Conservation (phyloP, 352 stramenopile genomes). For the Pythium aristosporum region DNA sequence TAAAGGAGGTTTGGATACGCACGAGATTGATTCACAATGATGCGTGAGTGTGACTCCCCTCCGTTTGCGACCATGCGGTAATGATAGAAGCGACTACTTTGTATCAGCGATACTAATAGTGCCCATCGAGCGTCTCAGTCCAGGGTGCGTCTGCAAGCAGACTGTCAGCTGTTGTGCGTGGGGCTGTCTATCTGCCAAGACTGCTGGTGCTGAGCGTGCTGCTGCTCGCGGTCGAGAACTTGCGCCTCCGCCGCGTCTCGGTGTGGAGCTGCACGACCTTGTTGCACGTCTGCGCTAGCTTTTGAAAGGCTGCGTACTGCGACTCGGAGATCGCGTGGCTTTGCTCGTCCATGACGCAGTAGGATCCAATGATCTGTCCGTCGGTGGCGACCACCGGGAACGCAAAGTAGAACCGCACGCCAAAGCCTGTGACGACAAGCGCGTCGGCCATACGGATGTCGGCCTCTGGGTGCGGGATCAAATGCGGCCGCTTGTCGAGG, state of each 20-base stretch:
- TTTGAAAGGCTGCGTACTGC: conserved; percentile 55
- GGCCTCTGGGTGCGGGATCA: conserved; percentile 48
- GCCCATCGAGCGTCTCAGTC: no score
- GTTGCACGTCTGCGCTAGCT: conserved; percentile 32
- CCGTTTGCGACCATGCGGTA: no score
- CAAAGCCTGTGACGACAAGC: conserved; percentile 27
- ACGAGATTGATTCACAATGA: no score
- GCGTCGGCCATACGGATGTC: conserved; percentile 53
- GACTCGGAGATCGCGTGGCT: conserved; percentile 42
- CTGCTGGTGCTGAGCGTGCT: background rate
- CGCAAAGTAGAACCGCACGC: conserved; percentile 63
- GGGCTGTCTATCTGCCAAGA: no score
- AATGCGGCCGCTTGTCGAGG: conserved; percentile 43
- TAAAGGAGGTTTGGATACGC: no score
- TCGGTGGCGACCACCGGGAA: conserved; percentile 47
- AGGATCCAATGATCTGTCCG: conserved; percentile 48
- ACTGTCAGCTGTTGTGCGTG: no score
- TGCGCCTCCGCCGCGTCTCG: background rate
- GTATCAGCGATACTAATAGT: no score
- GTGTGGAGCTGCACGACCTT: conserved; percentile 15
- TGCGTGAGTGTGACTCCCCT: no score
- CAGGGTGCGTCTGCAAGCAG: no score
- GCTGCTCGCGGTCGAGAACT: background rate
- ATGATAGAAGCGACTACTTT: no score
- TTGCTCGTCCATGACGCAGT: conserved; percentile 53